These are phyloP conservation scores for Choanephora cucurbitarum DNA, from an alignment of 371 early-diverging fungal species.

Conservation along the genomic window DNA sequence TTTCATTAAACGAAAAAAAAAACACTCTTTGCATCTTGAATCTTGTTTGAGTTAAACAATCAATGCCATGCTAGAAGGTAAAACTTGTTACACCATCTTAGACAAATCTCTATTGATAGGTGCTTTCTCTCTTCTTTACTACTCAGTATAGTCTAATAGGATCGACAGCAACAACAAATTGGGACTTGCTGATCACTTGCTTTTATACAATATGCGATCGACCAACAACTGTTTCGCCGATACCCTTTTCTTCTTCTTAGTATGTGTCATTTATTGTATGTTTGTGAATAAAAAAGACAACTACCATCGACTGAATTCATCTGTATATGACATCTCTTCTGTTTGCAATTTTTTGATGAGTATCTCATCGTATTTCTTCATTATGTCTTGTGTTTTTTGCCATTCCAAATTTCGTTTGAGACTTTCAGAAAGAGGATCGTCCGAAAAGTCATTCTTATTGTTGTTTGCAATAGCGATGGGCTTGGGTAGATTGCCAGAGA, in stretches of 20 bases:
- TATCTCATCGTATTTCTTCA: not conserved
- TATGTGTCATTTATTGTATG: constrained; percentile 1
- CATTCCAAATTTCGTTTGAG: constrained; percentile 8
- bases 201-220: too few relatives aligned
- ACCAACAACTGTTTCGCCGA: not conserved
- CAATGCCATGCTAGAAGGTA: too few relatives aligned
- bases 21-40: too few relatives aligned
- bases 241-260: not conserved
- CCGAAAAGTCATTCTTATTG: not conserved
- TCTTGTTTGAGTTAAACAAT: too few relatives aligned
- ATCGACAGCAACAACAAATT: too few relatives aligned
- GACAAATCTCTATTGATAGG: too few relatives aligned
- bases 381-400: not conserved
- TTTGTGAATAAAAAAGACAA: too few relatives aligned
- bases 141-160: too few relatives aligned
- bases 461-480: not conserved
- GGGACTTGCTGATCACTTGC: too few relatives aligned
- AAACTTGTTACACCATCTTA: too few relatives aligned
- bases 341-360: not conserved
- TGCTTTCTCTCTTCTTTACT: too few relatives aligned
- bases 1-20: too few relatives aligned
- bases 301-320: constrained; percentile 7
- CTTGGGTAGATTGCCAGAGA: not conserved
- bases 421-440: constrained; percentile 7
- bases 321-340: not conserved